Conservation (phyloP, 306 rosid genomes). For the Cicer chorassanicum region DNA sequence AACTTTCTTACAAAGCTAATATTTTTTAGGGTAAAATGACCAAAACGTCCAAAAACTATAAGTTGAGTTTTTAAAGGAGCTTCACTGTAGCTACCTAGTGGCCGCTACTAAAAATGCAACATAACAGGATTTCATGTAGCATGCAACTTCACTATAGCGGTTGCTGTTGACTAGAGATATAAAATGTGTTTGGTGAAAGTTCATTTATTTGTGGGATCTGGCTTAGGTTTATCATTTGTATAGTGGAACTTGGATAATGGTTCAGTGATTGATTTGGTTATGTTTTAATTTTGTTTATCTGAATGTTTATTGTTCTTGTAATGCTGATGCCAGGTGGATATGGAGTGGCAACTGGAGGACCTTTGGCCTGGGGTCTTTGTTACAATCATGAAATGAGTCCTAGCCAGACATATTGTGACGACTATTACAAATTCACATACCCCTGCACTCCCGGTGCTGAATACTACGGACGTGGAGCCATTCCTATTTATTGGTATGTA, state of each 20-base stretch:
- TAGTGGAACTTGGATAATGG: not conserved
- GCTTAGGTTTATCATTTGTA: slow-evolving; percentile 10
- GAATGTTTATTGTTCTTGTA: slow-evolving; percentile 24
- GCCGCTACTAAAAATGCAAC: not conserved
- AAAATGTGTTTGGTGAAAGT: slow-evolving; percentile 3
- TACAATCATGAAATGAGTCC: slow-evolving; percentile 97
- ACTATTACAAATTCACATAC: slow-evolving; percentile 73
- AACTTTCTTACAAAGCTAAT: not conserved
- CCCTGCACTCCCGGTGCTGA: slow-evolving; percentile 92
- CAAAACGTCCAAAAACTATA: not conserved
- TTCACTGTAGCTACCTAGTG: not conserved
- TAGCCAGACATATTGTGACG: slow-evolving; percentile 84
- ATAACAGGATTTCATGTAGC: not conserved
- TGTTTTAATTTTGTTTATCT: slow-evolving; percentile 8
- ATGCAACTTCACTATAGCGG: not conserved
- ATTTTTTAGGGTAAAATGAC: not conserved
- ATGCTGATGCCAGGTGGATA: slow-evolving; percentile 78
- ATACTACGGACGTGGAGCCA: slow-evolving; percentile 97
- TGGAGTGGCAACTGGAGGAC: slow-evolving; percentile 99
- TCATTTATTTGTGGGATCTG: slow-evolving; percentile 24
- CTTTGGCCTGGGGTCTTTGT: slow-evolving; percentile 94
- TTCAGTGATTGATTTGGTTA: slow-evolving; percentile 19
- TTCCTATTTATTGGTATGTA: slow-evolving; percentile 87
- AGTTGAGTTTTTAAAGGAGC: not conserved
- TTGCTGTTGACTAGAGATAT: not conserved